Evolutionary conservation across 2,329 filamentous ascomycete species (phyloP).

Genomic region (Myriosclerotinia scirpicola): DNA sequence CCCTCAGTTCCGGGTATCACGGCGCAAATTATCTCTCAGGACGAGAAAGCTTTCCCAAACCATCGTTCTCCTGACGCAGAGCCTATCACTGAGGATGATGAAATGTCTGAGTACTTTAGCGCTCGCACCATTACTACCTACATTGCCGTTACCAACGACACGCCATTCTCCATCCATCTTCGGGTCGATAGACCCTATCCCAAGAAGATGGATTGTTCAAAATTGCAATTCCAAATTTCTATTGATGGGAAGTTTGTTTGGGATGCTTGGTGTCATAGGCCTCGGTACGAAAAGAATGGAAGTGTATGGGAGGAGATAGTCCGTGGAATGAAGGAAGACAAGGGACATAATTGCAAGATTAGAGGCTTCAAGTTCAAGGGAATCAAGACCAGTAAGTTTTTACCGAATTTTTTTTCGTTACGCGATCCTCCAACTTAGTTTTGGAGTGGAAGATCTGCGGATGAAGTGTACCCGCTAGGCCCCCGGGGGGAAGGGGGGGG

Average conservation of each 20-base stretch:
- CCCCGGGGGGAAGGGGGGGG: too few species aligned
- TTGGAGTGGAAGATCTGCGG: too few species aligned
- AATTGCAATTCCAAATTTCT: constrained; percentile 22
- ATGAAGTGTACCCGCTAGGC: too few species aligned
- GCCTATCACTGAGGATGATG: neutral
- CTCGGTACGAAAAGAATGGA: constrained; percentile 22
- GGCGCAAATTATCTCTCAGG: constrained; percentile 1
- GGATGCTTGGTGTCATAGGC: constrained; percentile 12
- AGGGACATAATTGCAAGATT: constrained; percentile 13
- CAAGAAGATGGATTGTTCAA: constrained; percentile 16
- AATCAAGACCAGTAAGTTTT: constrained; percentile 16
- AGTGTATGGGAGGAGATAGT: constrained; percentile 22
- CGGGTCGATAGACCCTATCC: constrained; percentile 10
- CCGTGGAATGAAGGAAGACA: constrained; percentile 23
- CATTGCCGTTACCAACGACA: neutral
- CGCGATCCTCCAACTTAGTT: too few species aligned
- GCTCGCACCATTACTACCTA: neutral
- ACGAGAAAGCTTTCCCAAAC: neutral
- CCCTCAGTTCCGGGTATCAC: neutral
- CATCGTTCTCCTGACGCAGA: neutral
- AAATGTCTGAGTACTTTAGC: neutral
- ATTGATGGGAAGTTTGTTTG: constrained; percentile 26
- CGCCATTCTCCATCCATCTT: constrained; percentile 10
- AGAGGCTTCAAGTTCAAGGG: constrained; percentile 25
- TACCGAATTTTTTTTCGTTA: too few species aligned